Conservation (phyloP, 2,329 filamentous ascomycete genomes). For the Calonectria pauciramosa region DNA sequence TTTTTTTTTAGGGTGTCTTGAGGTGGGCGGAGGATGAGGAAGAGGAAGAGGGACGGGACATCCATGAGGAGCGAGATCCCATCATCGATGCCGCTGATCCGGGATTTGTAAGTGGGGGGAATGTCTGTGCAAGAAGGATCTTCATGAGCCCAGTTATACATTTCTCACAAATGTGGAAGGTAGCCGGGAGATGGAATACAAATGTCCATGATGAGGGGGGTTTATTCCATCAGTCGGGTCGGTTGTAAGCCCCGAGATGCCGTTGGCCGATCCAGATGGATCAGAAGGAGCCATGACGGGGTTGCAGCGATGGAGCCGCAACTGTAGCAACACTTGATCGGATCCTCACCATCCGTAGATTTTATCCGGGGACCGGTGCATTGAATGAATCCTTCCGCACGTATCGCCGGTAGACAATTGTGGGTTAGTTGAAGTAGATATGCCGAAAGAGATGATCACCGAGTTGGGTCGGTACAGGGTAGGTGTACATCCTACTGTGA, state of each 20-base stretch:
- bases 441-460: neutral
- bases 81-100: neutral
- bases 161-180: neutral
- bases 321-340: neutral
- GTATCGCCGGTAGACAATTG: neutral
- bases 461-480: neutral
- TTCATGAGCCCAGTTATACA: neutral
- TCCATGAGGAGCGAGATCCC: neutral
- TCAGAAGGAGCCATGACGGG: neutral
- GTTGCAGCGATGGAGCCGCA: neutral
- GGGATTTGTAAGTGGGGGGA: neutral
- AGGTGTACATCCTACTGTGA: neutral
- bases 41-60: neutral
- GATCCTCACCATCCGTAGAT: neutral
- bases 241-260: neutral
- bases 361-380: neutral
- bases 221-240: too few species aligned
- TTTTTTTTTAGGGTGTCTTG: neutral
- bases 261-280: neutral
- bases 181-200: neutral
- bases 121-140: neutral
- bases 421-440: neutral
- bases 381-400: neutral
- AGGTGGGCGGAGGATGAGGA: neutral
- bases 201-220: too few species aligned